Percentiles rank a stretch among this genome's conserved stretches.
Conservation (phyloP, 495 filamentous ascomycete species). For the Podospora pseudoanserina region DNA sequence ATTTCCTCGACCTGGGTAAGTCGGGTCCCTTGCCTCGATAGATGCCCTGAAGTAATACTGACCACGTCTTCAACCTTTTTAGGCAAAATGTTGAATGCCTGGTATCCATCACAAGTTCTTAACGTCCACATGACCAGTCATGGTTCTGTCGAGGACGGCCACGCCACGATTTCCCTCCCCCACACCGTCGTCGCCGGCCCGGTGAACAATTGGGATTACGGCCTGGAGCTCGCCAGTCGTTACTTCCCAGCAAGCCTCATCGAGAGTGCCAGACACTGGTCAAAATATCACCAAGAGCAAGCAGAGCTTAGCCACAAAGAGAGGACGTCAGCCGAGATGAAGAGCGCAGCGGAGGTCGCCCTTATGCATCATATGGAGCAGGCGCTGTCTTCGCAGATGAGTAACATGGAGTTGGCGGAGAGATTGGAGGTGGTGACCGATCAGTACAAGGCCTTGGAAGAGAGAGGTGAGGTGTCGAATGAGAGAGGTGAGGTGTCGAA, state of each 20-base stretch:
- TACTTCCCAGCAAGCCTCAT: background rate
- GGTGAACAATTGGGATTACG: background rate
- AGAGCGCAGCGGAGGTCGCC: background rate
- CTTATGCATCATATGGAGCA: background rate
- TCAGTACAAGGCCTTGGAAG: background rate
- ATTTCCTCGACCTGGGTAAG: conserved; percentile 74
- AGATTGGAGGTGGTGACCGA: background rate
- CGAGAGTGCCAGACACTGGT: background rate
- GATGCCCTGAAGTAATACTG: background rate
- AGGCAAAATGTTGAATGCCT: background rate
- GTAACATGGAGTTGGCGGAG: background rate
- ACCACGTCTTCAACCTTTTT: background rate
- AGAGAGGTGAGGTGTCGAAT: no score
- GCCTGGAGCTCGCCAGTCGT: background rate
- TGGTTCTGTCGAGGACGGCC: background rate
- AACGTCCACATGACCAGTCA: background rate
- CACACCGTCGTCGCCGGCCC: background rate
- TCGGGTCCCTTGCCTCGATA: background rate
- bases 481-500: background rate
- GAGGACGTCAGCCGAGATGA: background rate
- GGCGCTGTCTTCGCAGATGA: background rate
- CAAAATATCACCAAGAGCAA: background rate
- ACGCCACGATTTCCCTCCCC: background rate
- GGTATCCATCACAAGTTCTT: background rate
- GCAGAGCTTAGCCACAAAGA: background rate